Evolutionary conservation across 768 basidiomycete species (phyloP).

Genomic region (Asterophora parasitica): DNA sequence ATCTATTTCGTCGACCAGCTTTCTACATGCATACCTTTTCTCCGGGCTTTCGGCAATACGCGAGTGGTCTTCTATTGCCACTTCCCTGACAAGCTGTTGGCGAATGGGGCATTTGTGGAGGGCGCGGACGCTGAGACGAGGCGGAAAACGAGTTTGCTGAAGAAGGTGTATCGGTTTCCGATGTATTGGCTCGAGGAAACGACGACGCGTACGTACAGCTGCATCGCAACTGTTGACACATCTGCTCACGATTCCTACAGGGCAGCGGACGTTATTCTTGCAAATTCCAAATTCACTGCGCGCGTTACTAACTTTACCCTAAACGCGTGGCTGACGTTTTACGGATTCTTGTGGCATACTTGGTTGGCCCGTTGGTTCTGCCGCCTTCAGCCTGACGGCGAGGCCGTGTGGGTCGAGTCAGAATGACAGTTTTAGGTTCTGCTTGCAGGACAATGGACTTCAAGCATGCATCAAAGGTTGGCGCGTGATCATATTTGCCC

Average conservation of each 20-base stretch:
- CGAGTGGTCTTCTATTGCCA: slow-evolving; percentile 97
- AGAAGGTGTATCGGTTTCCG: slow-evolving; percentile 77
- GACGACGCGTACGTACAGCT: slow-evolving; percentile 66
- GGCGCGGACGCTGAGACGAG: slow-evolving; percentile 35
- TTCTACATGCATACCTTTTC: slow-evolving; percentile 83
- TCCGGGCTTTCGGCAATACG: slow-evolving; percentile 61
- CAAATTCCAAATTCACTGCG: slow-evolving; percentile 90
- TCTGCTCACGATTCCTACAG: slow-evolving; percentile 33
- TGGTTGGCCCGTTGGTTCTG: slow-evolving; percentile 18
- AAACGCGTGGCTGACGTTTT: slow-evolving; percentile 22
- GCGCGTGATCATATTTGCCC: too few species aligned
- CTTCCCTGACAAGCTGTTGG: slow-evolving; percentile 92
- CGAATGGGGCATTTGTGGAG: slow-evolving; percentile 63
- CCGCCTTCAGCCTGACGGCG: too few species aligned
- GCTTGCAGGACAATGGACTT: too few species aligned
- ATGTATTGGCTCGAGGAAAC: slow-evolving; percentile 89
- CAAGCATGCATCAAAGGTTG: too few species aligned
- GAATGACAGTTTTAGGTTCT: too few species aligned
- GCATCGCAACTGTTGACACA: background rate
- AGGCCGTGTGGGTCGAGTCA: too few species aligned
- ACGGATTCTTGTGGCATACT: slow-evolving; percentile 30
- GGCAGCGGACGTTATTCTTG: slow-evolving; percentile 87
- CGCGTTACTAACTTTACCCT: slow-evolving; percentile 52
- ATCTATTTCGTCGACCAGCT: slow-evolving; percentile 95
- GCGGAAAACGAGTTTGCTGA: slow-evolving; percentile 45